Percentiles rank a stretch among this genome's conserved stretches.
Evolutionary conservation across 805 yeast genomes (phyloP).

Genomic region (Grigorovia yakushimaensis): DNA sequence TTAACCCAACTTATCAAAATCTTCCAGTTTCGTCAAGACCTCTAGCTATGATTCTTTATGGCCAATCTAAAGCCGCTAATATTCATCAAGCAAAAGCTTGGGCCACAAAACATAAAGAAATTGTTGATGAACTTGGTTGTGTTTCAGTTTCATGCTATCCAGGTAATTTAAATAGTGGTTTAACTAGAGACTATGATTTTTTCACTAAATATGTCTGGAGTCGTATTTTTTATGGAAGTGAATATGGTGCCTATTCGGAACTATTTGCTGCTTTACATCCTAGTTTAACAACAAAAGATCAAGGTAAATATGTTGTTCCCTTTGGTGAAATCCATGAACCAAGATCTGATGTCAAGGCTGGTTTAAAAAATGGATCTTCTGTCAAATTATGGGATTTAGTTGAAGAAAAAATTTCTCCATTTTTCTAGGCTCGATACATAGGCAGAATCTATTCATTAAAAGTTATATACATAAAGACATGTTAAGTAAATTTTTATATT

Average conservation of each 20-base stretch:
- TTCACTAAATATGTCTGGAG: conserved; percentile 5
- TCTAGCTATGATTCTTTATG: conserved; percentile 19
- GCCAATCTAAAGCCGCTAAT: conserved; percentile 33
- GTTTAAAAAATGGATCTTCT: conserved; percentile 21
- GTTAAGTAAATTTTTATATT: no score
- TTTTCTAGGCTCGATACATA: not conserved
- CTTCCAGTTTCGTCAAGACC: conserved; percentile 15
- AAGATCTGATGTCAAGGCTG: conserved; percentile 21
- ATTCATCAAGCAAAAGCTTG: conserved; percentile 30
- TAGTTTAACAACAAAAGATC: conserved; percentile 19
- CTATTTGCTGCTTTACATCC: conserved; percentile 32
- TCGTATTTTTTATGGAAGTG: conserved; percentile 12
- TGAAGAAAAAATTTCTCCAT: conserved; percentile 8
- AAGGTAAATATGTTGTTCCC: conserved; percentile 30
- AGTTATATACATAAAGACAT: no score
- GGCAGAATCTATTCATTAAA: no score
- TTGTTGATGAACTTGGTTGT: conserved; percentile 21
- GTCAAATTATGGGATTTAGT: conserved; percentile 22
- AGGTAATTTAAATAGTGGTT: conserved; percentile 28
- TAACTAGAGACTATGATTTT: conserved; percentile 22
- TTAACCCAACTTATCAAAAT: conserved; percentile 21
- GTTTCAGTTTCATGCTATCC: conserved; percentile 31
- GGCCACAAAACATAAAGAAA: conserved; percentile 21
- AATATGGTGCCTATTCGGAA: conserved; percentile 32
- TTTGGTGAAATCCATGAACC: conserved; percentile 28